Base-by-base conservation (phyloP, 1,284 basidiomycete genomes). In the Phlebopus sp. region DNA sequence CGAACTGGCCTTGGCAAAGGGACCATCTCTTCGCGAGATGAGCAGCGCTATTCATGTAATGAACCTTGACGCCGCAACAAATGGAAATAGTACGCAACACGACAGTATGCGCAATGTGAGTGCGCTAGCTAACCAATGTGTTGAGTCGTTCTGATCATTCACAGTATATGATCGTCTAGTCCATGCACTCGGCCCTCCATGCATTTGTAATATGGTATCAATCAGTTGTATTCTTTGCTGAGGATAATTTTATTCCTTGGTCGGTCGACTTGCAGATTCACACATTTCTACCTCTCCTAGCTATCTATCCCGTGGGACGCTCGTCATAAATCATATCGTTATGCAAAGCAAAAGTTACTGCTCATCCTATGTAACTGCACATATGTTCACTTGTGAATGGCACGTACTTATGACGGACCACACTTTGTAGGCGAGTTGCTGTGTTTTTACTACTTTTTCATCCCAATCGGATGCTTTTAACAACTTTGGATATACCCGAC, bases 401-500 rank as follows among this genome's bases (percentile, higher is more conserved):
- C 23, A 3, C 25, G 11, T 8, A n/a, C n/a, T n/a, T n/a, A 17
- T 42, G 39, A 29, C 21, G 21, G 21, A 23, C 10, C 15, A 25
- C 15, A 40, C 10, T 15, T 40, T 29, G 23, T 15, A 25, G 21
- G 21, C 34, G 27, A 29, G 10, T n/a, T 29, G 27, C 10, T 4
- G 21, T 29, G 21, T 29, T 32, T 15, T 19, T 11, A n/a, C 23
- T 50, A 42, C 47, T 49, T 37, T 57, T n/a, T n/a, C 39, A 69
- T n/a, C 58, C 56, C 59, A 88, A 73, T 59, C 80, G 82, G 56
- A 90, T 76, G 67, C 88, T 87, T 77, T 95, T 96, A 73, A 92
- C 77, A 30, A 91, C 86, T 57, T 84, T 88, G 50, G 84, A 85
- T 60, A 97, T 95, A 77, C 93, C 94, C 43, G 82, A 77, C 65